Conservation (phyloP, 2,329 filamentous ascomycete genomes). For the Trichophyton schoenleinii region DNA sequence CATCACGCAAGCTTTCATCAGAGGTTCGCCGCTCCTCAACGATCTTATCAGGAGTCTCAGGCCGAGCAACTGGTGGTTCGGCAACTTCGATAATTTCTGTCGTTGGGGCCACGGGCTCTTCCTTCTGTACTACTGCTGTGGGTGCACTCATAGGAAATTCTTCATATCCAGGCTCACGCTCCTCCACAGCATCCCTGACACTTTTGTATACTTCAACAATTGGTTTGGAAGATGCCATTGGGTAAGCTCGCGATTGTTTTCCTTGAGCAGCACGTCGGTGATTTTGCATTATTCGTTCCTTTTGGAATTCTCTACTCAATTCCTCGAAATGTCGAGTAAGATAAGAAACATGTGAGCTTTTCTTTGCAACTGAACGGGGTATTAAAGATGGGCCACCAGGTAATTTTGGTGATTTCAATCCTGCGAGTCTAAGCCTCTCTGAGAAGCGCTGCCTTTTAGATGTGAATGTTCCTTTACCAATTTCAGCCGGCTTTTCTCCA, state of each 20-base stretch:
- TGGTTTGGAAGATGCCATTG: conserved; percentile 82
- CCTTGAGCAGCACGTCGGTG: conserved; percentile 64
- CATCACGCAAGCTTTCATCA: conserved; percentile 15
- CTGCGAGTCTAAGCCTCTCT: conserved; percentile 55
- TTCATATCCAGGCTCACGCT: conserved; percentile 56
- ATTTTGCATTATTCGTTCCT: conserved; percentile 76
- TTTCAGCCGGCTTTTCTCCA: neutral
- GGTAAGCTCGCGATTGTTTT: conserved; percentile 66
- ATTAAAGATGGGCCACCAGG: conserved; percentile 57
- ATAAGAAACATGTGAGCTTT: conserved; percentile 71
- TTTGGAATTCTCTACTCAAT: conserved; percentile 89
- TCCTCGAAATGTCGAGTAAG: conserved; percentile 94
- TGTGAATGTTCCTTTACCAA: neutral
- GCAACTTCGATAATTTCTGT: conserved; percentile 20
- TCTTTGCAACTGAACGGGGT: conserved; percentile 64
- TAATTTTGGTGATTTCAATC: conserved; percentile 47
- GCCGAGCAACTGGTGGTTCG: conserved; percentile 14
- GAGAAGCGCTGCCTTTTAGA: conserved; percentile 60
- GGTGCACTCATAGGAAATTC: conserved; percentile 26
- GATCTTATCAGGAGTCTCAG: conserved; percentile 9
- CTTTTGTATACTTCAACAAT: conserved; percentile 94
- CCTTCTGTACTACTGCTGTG: conserved; percentile 9
- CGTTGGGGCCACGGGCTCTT: conserved; percentile 13
- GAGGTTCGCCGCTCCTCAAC: conserved; percentile 16
- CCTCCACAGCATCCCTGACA: conserved; percentile 82